Percentiles rank a stretch among this genome's conserved stretches.
phyloP scores from a whole-genome alignment of 441 rosid species.

The Croton setiger region DNA sequence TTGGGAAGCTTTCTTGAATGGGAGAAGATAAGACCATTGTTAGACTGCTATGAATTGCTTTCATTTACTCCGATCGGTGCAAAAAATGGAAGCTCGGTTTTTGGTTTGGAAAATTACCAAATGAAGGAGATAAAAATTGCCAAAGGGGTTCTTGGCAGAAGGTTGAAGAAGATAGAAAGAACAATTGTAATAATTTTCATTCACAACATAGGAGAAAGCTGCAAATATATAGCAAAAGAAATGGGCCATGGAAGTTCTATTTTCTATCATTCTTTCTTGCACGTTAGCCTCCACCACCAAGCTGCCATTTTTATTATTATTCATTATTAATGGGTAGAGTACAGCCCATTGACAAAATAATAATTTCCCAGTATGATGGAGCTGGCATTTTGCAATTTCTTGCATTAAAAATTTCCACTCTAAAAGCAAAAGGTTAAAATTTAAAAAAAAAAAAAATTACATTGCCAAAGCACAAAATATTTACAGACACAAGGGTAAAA shows the following conservation, averaged over 20 bases:
- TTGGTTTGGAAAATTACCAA: too few relatives aligned
- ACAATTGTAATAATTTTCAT: background rate
- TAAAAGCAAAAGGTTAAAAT: background rate
- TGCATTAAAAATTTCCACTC: background rate
- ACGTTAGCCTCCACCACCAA: background rate
- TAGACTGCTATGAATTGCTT: too few relatives aligned
- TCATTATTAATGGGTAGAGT: background rate
- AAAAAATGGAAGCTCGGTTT: too few relatives aligned
- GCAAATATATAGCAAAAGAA: background rate
- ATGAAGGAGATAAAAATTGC: too few relatives aligned
- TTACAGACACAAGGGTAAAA: slow-evolving; percentile 18
- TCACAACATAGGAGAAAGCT: background rate
- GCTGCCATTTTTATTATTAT: background rate
- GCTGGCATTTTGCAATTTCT: slow-evolving; percentile 7
- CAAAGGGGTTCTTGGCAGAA: too few relatives aligned
- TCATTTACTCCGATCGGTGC: too few relatives aligned
- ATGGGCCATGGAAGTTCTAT: background rate
- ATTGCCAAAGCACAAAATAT: slow-evolving; percentile 20
- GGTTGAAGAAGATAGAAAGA: background rate
- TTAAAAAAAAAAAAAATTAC: slow-evolving; percentile 5
- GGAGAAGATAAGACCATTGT: too few relatives aligned
- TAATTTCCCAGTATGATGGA: background rate
- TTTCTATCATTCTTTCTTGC: too few relatives aligned
- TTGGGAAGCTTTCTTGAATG: too few relatives aligned
- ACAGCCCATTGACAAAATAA: slow-evolving; percentile 10